Conservation (phyloP, 1,139 yeast species). For the Zygosaccharomyces pseudobailii region DNA sequence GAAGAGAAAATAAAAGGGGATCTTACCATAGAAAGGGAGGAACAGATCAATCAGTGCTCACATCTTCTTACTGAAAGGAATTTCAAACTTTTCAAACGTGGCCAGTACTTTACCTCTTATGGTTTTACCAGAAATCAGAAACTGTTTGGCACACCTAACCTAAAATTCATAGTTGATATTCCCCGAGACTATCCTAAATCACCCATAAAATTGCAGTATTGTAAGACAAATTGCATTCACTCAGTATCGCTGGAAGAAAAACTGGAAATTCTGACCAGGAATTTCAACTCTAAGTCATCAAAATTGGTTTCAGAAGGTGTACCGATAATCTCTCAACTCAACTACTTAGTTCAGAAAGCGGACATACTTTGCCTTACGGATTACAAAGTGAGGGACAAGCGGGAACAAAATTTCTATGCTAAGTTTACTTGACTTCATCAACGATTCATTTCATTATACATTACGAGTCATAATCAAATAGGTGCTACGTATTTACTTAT, state of each 20-base stretch:
- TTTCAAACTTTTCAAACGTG: slow-evolving; percentile 16
- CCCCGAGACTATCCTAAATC: slow-evolving; percentile 20
- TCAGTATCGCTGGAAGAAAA: not conserved
- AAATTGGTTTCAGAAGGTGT: slow-evolving; percentile 4
- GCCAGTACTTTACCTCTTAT: slow-evolving; percentile 16
- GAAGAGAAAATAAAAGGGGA: not conserved
- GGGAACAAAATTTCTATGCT: slow-evolving; percentile 5
- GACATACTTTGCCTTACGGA: slow-evolving; percentile 6
- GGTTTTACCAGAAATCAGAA: slow-evolving; percentile 10
- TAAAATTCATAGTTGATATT: slow-evolving; percentile 13
- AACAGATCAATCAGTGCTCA: slow-evolving; percentile 14
- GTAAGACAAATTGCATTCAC: not conserved
- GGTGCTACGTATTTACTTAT: too few species aligned
- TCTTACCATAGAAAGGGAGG: slow-evolving; percentile 7
- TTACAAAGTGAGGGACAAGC: slow-evolving; percentile 7
- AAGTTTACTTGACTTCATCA: not conserved
- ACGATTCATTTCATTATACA: too few species aligned
- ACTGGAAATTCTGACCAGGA: slow-evolving; percentile 7
- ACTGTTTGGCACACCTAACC: slow-evolving; percentile 3
- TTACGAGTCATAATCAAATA: too few species aligned
- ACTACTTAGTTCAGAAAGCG: slow-evolving; percentile 9
- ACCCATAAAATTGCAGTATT: slow-evolving; percentile 14
- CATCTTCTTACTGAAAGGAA: slow-evolving; percentile 9
- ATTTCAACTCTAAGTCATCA: slow-evolving; percentile 11
- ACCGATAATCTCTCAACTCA: slow-evolving; percentile 10